A percentile compares a stretch with the other conserved stretches of the same genome.
These are phyloP conservation scores for Avena eriantha DNA, from an alignment of 176 grass and related monocot genomes.

Conservation along the genomic window DNA sequence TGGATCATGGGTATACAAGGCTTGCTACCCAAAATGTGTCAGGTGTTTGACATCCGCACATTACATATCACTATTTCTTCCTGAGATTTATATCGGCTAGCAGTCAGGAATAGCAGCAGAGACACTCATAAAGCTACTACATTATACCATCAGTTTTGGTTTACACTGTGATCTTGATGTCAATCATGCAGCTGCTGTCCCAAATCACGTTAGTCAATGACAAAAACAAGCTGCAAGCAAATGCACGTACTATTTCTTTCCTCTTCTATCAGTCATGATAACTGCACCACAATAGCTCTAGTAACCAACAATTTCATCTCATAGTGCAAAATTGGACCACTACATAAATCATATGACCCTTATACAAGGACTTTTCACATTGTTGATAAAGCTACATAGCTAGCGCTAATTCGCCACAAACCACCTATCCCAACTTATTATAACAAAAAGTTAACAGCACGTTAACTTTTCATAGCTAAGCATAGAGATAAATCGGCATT, in stretches of 20 bases:
- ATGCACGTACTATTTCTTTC: not conserved
- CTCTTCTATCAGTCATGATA: conserved; percentile 3
- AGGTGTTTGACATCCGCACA: not conserved
- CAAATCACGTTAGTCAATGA: not conserved
- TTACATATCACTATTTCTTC: conserved; percentile 12
- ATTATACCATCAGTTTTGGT: not conserved
- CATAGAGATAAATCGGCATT: conserved; percentile 39
- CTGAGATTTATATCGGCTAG: conserved; percentile 18
- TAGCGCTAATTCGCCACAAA: conserved; percentile 15
- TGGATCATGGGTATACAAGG: not conserved
- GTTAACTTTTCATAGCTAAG: not conserved
- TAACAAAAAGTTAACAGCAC: not conserved
- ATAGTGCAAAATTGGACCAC: not conserved
- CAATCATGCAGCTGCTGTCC: not conserved
- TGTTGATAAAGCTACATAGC: not conserved
- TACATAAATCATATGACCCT: not conserved
- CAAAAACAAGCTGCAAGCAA: conserved; percentile 1
- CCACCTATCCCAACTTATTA: conserved; percentile 6
- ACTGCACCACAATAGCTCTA: not conserved
- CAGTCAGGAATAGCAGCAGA: conserved; percentile 2
- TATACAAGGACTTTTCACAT: not conserved
- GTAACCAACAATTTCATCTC: conserved; percentile 3
- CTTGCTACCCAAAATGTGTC: not conserved
- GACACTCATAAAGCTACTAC: not conserved
- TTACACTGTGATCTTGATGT: not conserved